These are phyloP conservation scores for Wickerhamiella parazyma DNA, from an alignment of 805 yeast genomes.

Conservation along the genomic window DNA sequence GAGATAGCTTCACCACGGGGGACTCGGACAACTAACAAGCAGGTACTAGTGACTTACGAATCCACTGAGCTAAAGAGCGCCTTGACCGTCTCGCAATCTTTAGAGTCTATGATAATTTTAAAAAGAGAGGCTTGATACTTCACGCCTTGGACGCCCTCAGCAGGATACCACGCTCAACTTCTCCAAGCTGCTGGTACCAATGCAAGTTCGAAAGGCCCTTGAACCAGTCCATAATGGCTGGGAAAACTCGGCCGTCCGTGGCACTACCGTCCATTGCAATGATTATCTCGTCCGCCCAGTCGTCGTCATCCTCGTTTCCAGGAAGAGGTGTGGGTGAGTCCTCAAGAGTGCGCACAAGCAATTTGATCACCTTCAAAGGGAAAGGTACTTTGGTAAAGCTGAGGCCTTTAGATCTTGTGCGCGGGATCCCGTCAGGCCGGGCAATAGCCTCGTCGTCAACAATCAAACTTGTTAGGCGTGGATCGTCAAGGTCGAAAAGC, in stretches of 20 bases:
- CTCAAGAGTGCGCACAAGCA: slow-evolving; percentile 54
- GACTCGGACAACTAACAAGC: no score
- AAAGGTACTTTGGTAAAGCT: slow-evolving; percentile 54
- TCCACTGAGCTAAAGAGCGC: no score
- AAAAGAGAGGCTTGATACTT: not conserved
- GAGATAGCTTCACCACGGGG: no score
- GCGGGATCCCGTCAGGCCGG: slow-evolving; percentile 43
- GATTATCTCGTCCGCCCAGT: slow-evolving; percentile 27
- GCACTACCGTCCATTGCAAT: slow-evolving; percentile 16
- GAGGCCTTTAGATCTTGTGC: slow-evolving; percentile 70
- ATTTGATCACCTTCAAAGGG: slow-evolving; percentile 54
- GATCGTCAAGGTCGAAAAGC: slow-evolving; percentile 46
- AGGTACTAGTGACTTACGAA: no score
- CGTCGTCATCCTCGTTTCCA: slow-evolving; percentile 28
- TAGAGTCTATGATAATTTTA: no score
- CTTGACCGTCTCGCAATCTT: no score
- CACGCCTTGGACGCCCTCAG: slow-evolving; percentile 9
- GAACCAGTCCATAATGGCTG: slow-evolving; percentile 22
- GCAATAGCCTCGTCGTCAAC: slow-evolving; percentile 43
- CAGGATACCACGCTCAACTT: slow-evolving; percentile 13
- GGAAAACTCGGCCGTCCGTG: slow-evolving; percentile 18
- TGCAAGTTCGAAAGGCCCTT: slow-evolving; percentile 15
- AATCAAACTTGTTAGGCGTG: slow-evolving; percentile 34
- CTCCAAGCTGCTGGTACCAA: slow-evolving; percentile 15
- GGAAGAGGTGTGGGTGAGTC: slow-evolving; percentile 37